Base-by-base conservation (phyloP, 768 basidiomycete genomes). In the Suillus subluteus region DNA sequence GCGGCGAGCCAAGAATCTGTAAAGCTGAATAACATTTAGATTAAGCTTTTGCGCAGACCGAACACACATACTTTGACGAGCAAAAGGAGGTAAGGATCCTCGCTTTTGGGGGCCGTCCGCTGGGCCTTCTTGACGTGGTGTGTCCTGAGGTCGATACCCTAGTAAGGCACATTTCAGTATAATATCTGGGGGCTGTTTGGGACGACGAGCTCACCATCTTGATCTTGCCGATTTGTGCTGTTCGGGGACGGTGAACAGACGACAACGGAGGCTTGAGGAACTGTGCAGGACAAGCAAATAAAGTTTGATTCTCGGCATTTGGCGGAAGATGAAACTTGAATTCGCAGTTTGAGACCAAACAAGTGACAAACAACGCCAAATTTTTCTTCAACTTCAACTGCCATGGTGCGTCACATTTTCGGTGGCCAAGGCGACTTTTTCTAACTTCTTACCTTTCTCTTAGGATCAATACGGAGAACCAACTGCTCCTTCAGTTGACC, bases 71-170 rank as follows among this genome's bases (percentile, higher is more conserved):
- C 96, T 89, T 98, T 99, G 82, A 99, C 98, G 69, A 99, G 90
- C 75, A 99, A 88, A 75, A 98, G 90, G 74, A 99, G 88, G 85
- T 99, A 99, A 21, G 97, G 97, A 82, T 99, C 98, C 92, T 98
- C 95, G 80, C 95, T 97, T 86, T 94, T 94, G 79, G 98, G 98
- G 69, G 94, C 94, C 73, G 92, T 92, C 70, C 98, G 90, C 77
- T 88, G 84, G 73, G 96, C 89, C 88, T 98, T 98, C 91, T 93
- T 97, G 90, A 98, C 96, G 90, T 99, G 97, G 87, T 99, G 97
- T 81, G 86, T 83, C 80, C 86, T 86, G 82, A 98, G 88, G 84
- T 98, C 96, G 82, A 98, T 97, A 91, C 95, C 96, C 96, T 94
- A 78, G 16, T 46, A 56, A 67, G 30, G 54, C 43, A 32, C 30